Percentiles rank a stretch among this genome's conserved stretches.
phyloP scores from a whole-genome alignment of 2,329 filamentous ascomycete genomes.

The Phialophora chinensis region DNA sequence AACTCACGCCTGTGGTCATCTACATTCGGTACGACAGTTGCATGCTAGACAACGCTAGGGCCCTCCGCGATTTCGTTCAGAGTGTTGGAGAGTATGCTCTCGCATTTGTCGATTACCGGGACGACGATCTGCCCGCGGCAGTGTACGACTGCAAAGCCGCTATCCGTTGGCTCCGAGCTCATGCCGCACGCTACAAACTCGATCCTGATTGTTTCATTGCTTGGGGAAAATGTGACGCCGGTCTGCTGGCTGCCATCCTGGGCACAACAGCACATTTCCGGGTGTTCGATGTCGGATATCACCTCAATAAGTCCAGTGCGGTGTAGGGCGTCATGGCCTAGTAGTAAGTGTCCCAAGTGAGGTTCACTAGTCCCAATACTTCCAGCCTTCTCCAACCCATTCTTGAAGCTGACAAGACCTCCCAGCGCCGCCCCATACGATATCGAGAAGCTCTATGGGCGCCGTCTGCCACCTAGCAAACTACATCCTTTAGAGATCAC shows the following conservation, averaged over 20 bases:
- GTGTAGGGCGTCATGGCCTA: conserved; percentile 5
- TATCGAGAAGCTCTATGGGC: background rate
- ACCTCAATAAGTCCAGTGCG: background rate
- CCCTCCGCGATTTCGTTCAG: conserved; percentile 10
- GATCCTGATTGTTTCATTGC: conserved; percentile 19
- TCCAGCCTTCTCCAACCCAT: background rate
- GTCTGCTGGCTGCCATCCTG: conserved; percentile 22
- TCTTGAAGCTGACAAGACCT: background rate
- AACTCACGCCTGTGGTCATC: conserved; percentile 23
- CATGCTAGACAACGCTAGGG: background rate
- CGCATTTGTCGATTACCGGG: conserved; percentile 28
- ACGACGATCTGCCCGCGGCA: conserved; percentile 23
- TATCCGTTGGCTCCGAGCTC: conserved; percentile 25
- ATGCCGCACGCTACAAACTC: conserved; percentile 17
- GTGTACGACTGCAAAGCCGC: conserved; percentile 29
- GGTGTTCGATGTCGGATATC: conserved; percentile 15
- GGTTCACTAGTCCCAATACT: background rate
- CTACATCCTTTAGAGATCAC: background rate
- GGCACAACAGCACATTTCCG: conserved; percentile 16
- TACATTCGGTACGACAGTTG: conserved; percentile 30
- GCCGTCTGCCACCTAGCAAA: background rate
- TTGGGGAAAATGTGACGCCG: conserved; percentile 28
- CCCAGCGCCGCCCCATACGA: background rate
- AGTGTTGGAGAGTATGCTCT: background rate
- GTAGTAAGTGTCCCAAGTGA: background rate